A percentile compares a stretch with the other conserved stretches of the same genome.
Evolutionary conservation across 2,329 filamentous ascomycete species (phyloP).

Genomic region (Bisporella sp.): DNA sequence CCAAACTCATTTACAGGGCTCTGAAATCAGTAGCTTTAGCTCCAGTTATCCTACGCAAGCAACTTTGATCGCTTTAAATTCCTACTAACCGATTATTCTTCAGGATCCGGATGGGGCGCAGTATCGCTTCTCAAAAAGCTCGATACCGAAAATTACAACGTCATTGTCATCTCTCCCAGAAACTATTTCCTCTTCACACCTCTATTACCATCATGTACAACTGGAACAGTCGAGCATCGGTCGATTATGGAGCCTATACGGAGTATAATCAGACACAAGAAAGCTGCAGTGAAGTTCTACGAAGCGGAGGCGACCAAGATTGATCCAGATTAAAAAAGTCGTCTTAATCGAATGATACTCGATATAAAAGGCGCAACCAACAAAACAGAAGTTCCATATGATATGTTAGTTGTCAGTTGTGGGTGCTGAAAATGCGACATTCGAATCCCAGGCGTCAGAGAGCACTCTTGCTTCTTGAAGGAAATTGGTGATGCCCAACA

Average conservation of each 20-base stretch:
- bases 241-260: constrained; percentile 99
- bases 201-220: constrained; percentile 93
- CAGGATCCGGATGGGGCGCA: constrained; percentile 93
- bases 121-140: constrained; percentile 97
- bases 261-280: constrained; percentile 92
- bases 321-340: constrained; percentile 80
- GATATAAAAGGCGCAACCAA: constrained; percentile 80
- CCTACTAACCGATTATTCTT: not conserved
- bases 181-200: constrained; percentile 99
- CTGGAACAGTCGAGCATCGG: constrained; percentile 94
- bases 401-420: constrained; percentile 96
- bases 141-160: constrained; percentile 98
- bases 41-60: no score
- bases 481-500: constrained; percentile 93
- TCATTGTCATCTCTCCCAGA: constrained; percentile 92
- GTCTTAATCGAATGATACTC: constrained; percentile 88
- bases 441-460: constrained; percentile 91
- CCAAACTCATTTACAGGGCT: no score
- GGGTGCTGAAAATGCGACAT: constrained; percentile 96
- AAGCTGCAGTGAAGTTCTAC: constrained; percentile 89
- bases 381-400: constrained; percentile 87
- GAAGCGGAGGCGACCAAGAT: constrained; percentile 96
- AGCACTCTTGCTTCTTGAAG: constrained; percentile 97
- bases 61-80: no score
- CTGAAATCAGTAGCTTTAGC: no score